A percentile compares a stretch with the other conserved stretches of the same genome.
phyloP scores from a whole-genome alignment of 2,329 filamentous ascomycete species.

The Pyricularia grisea region DNA sequence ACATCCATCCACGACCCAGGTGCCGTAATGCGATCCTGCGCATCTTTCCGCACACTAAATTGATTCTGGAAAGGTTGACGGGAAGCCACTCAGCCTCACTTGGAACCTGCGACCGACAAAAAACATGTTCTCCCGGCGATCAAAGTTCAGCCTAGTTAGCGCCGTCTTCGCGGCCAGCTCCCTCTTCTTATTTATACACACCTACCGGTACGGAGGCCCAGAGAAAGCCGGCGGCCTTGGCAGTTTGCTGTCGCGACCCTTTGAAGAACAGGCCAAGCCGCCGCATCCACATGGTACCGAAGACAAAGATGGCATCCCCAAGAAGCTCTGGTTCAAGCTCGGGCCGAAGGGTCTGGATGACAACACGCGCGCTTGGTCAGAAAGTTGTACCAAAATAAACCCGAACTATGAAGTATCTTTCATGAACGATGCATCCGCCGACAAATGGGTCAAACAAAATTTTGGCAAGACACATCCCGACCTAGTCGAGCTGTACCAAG shows the following conservation, averaged over 20 bases:
- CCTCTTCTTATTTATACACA: background rate
- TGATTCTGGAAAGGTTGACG: background rate
- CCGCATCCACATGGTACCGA: background rate
- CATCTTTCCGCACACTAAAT: background rate
- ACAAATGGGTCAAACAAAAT: conserved; percentile 54
- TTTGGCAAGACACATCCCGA: conserved; percentile 17
- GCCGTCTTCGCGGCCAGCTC: background rate
- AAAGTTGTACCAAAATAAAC: conserved; percentile 19
- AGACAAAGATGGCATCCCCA: conserved; percentile 14
- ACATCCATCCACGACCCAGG: background rate
- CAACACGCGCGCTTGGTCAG: conserved; percentile 19
- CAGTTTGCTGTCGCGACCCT: background rate
- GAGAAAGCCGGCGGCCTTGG: background rate
- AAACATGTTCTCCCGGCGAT: background rate
- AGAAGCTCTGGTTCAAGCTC: conserved; percentile 28
- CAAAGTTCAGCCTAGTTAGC: background rate
- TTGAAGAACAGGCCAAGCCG: background rate
- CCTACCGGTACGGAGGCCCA: background rate
- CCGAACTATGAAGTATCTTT: conserved; percentile 16
- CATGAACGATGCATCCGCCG: conserved; percentile 16
- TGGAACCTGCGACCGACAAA: background rate
- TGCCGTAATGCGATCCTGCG: background rate
- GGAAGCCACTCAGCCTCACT: background rate
- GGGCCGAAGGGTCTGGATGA: conserved; percentile 23
- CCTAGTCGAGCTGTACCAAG: conserved; percentile 14